phyloP scores from a whole-genome alignment of 139 green algal species.

The Pleodorina starrii region DNA sequence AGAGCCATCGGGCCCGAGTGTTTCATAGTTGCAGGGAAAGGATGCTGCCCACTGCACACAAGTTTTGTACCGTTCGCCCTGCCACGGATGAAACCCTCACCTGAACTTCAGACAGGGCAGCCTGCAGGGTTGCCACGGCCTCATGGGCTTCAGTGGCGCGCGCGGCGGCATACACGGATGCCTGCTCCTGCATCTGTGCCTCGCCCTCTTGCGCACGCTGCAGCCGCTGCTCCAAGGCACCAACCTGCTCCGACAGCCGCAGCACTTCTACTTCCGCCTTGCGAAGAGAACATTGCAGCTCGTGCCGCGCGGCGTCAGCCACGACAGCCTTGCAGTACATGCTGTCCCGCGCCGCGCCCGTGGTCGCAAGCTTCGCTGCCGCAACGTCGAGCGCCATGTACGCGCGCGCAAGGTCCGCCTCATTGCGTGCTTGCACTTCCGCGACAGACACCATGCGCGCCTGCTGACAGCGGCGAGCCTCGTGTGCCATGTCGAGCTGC shows the following conservation, averaged over 20 bases:
- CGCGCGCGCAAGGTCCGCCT: neutral
- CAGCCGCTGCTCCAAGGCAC: constrained; percentile 7
- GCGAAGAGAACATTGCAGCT: neutral
- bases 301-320: neutral
- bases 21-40: too few relatives aligned
- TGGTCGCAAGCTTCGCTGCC: neutral
- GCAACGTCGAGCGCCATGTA: neutral
- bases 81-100: too few relatives aligned
- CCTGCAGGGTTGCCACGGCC: neutral
- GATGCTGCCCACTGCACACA: too few relatives aligned
- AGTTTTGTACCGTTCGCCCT: too few relatives aligned
- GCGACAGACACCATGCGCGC: neutral
- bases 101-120: neutral
- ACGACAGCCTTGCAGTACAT: neutral
- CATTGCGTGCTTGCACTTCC: neutral
- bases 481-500: neutral
- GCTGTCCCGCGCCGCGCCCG: neutral
- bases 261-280: neutral
- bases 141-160: neutral
- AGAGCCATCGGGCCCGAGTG: too few relatives aligned
- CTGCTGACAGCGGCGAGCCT: neutral
- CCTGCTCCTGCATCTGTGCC: neutral
- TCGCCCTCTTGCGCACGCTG: neutral
- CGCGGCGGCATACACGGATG: neutral
- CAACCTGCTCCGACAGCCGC: neutral